Base-by-base conservation (phyloP, 208 protist genomes). In the Leishmania amazonensis region DNA sequence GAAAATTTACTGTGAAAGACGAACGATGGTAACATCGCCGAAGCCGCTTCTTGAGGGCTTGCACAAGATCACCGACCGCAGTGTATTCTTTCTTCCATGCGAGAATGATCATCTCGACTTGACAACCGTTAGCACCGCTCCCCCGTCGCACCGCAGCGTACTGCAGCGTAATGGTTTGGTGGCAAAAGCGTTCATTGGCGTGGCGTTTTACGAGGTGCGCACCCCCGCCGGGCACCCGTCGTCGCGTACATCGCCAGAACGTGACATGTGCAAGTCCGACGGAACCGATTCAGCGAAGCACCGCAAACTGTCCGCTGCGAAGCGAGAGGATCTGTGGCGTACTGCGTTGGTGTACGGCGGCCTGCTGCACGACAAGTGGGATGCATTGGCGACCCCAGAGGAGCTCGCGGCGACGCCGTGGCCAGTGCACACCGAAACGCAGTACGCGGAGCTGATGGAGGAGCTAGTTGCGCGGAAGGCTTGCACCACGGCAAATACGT, bases 91-190 rank as follows among this genome's bases (percentile, higher is more conserved):
- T 28, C 57, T 78, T 8, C 87, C 90, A 1, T 42, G 78, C 0
- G 78, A 89, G 2, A 81, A 80, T 45, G 77, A 85, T 67, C 60
- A 79, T 31, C 71, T 96, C 1, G 89, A 95, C 77, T 88, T 95
- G 70, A 76, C 81, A 65, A 95, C 91, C 1, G 62, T 96, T 13
- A 91, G 86, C 83, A 86, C 73, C 9, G 85, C 83, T 7, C 93
- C 93, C 42, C 85, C 87, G 2, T 75, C 88, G 53, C 93, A 96
- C 77, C 88, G 93, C 28, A 79, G 81, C 0, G 78, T 88, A 35
- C 73, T 96, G 47, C 93, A 95, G 80, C 86, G 83, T 68, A 90
- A 94, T 67, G 93, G 93, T 1, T 74, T 95, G 35, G 81, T 96
- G 24, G 93, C 91, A 28, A 96, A 95, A 83, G 81, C 87, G 35